Percentiles rank a stretch among this genome's conserved stretches.
Evolutionary conservation across 768 basidiomycete species (phyloP).

Genomic region (Exidia glandulosa): DNA sequence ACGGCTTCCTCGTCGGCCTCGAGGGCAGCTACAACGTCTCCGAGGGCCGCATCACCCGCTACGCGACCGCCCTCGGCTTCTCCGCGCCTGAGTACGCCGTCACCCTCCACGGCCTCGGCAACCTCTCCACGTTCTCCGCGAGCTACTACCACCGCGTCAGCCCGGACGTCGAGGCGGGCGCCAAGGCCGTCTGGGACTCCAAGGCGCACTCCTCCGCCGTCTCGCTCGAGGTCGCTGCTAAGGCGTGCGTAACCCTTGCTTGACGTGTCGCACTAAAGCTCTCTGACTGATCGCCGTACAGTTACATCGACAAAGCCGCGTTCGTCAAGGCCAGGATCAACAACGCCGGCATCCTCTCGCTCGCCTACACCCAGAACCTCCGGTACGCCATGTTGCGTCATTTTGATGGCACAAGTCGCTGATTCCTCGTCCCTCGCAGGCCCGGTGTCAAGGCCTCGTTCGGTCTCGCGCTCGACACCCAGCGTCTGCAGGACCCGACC

Average conservation of each 20-base stretch:
- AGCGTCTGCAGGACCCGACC: slow-evolving; percentile 65
- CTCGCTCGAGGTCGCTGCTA: slow-evolving; percentile 88
- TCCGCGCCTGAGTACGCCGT: slow-evolving; percentile 94
- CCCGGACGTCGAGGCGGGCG: slow-evolving; percentile 85
- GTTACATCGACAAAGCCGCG: slow-evolving; percentile 76
- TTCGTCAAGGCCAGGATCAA: slow-evolving; percentile 99
- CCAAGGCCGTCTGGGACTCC: slow-evolving; percentile 92
- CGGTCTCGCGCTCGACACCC: slow-evolving; percentile 91
- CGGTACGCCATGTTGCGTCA: slow-evolving; percentile 24
- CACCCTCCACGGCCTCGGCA: slow-evolving; percentile 89
- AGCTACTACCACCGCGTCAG: slow-evolving; percentile 98
- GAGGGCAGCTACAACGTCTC: slow-evolving; percentile 97
- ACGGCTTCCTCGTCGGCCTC: slow-evolving; percentile 93
- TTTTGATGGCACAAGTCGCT: not conserved
- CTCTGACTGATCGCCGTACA: slow-evolving; percentile 15
- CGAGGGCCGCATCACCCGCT: slow-evolving; percentile 83
- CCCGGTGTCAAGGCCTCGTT: slow-evolving; percentile 89
- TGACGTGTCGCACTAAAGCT: not conserved
- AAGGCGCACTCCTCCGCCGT: slow-evolving; percentile 82
- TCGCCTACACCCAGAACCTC: slow-evolving; percentile 85
- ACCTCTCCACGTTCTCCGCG: slow-evolving; percentile 86
- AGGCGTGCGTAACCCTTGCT: slow-evolving; percentile 51
- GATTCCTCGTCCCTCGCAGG: slow-evolving; percentile 18
- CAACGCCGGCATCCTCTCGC: slow-evolving; percentile 82
- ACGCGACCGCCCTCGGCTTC: slow-evolving; percentile 87